phyloP scores from a whole-genome alignment of 176 grass and related monocot genomes.

The Pharus latifolius region DNA sequence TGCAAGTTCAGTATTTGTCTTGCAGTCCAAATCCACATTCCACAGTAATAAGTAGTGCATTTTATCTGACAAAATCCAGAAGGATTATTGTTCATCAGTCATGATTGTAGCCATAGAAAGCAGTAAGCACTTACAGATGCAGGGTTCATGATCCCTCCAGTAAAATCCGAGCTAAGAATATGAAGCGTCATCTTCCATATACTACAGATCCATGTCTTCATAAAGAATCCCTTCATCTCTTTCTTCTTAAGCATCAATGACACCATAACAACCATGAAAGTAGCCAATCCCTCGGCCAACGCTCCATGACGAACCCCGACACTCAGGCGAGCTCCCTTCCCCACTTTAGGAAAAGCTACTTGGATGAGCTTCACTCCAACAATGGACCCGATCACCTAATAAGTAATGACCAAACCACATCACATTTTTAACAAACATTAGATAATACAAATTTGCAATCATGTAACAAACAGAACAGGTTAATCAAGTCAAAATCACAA shows the following conservation, averaged over 20 bases:
- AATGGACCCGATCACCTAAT: conserved; percentile 63
- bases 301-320: conserved; percentile 66
- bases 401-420: not conserved
- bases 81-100: conserved; percentile 5
- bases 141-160: conserved; percentile 97
- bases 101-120: conserved; percentile 4
- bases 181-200: conserved; percentile 84
- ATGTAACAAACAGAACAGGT: not conserved
- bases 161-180: conserved; percentile 88
- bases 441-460: not conserved
- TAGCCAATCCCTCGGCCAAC: conserved; percentile 72
- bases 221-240: conserved; percentile 73
- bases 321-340: conserved; percentile 63
- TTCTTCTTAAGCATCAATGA: conserved; percentile 75
- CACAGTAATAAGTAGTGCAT: too few relatives aligned
- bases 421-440: not conserved
- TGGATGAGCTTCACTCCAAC: conserved; percentile 57
- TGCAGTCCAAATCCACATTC: conserved; percentile 11
- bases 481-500: not conserved
- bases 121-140: conserved; percentile 68
- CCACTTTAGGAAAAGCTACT: conserved; percentile 55
- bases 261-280: conserved; percentile 78
- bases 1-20: not conserved
- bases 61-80: not conserved
- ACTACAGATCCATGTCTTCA: conserved; percentile 91